phyloP scores from a whole-genome alignment of 352 stramenopile genomes.

The Albugo laibachii region DNA sequence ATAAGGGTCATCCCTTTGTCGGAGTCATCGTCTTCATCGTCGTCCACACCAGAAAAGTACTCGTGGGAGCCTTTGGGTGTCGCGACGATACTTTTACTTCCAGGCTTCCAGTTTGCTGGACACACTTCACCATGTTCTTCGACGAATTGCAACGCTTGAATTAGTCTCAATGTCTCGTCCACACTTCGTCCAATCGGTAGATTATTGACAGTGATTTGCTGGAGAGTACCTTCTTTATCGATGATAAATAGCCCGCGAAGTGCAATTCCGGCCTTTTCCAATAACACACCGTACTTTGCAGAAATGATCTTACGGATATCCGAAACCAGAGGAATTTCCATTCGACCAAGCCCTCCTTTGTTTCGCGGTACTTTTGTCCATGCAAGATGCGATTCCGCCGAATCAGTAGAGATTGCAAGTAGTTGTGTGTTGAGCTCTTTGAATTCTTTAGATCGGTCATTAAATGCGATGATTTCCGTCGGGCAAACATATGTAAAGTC shows the following conservation, averaged over 20 bases:
- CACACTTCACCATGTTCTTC: conserved; percentile 86
- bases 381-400: conserved; percentile 76
- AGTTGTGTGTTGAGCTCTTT: conserved; percentile 75
- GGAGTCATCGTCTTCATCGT: conserved; percentile 15
- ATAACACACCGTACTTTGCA: conserved; percentile 80
- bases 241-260: conserved; percentile 88
- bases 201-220: conserved; percentile 85
- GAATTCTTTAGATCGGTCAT: conserved; percentile 66
- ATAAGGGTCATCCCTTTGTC: conserved; percentile 22
- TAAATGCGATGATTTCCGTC: conserved; percentile 84
- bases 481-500: conserved; percentile 83
- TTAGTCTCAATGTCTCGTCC: conserved; percentile 82
- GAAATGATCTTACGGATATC: conserved; percentile 87
- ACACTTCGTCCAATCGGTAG: conserved; percentile 82
- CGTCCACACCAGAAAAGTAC: conserved; percentile 61
- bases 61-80: conserved; percentile 65
- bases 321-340: conserved; percentile 86
- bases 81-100: conserved; percentile 67
- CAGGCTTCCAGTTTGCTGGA: conserved; percentile 85
- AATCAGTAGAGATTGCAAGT: conserved; percentile 79
- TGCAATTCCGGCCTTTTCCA: conserved; percentile 68
- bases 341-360: conserved; percentile 82
- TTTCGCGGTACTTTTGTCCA: conserved; percentile 78
- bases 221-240: conserved; percentile 67
- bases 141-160: conserved; percentile 85